phyloP scores from a whole-genome alignment of 352 stramenopile species.

The Globisporangium perplexum region DNA sequence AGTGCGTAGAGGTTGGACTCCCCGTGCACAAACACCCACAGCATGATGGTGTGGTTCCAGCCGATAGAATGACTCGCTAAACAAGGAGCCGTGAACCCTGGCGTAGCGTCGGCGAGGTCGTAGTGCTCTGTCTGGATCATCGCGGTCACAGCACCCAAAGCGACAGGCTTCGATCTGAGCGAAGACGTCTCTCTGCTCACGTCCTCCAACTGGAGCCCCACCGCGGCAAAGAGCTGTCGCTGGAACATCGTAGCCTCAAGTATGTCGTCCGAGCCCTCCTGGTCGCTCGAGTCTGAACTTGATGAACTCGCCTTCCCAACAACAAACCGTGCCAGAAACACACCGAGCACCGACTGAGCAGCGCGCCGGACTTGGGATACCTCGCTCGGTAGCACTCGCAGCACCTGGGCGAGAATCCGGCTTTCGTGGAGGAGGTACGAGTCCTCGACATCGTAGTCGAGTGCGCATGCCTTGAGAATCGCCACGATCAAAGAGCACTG shows the following conservation, averaged over 20 bases:
- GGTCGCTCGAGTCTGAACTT: constrained; percentile 10
- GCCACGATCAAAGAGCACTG: constrained; percentile 29
- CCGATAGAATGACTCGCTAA: constrained; percentile 22
- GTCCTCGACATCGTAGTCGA: constrained; percentile 78
- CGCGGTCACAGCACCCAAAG: not conserved
- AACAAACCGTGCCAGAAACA: constrained; percentile 66
- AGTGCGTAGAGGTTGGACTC: constrained; percentile 42
- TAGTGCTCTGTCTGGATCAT: constrained; percentile 1
- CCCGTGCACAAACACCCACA: constrained; percentile 59
- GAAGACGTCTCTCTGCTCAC: constrained; percentile 9
- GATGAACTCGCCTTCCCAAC: constrained; percentile 20
- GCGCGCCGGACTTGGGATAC: constrained; percentile 34
- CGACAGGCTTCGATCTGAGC: not conserved
- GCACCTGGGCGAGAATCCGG: constrained; percentile 41
- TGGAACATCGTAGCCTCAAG: constrained; percentile 52
- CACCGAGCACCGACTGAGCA: constrained; percentile 47
- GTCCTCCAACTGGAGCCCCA: constrained; percentile 58
- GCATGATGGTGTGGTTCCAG: constrained; percentile 77
- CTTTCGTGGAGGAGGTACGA: constrained; percentile 66
- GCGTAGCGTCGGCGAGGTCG: constrained; percentile 34
- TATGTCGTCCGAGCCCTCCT: constrained; percentile 14
- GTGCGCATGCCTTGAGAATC: constrained; percentile 45
- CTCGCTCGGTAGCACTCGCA: constrained; percentile 45
- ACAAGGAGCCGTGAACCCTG: constrained; percentile 33
- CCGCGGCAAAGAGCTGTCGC: constrained; percentile 54